phyloP scores from a whole-genome alignment of 2,329 filamentous ascomycete species.

The Penicillium crustosum region DNA sequence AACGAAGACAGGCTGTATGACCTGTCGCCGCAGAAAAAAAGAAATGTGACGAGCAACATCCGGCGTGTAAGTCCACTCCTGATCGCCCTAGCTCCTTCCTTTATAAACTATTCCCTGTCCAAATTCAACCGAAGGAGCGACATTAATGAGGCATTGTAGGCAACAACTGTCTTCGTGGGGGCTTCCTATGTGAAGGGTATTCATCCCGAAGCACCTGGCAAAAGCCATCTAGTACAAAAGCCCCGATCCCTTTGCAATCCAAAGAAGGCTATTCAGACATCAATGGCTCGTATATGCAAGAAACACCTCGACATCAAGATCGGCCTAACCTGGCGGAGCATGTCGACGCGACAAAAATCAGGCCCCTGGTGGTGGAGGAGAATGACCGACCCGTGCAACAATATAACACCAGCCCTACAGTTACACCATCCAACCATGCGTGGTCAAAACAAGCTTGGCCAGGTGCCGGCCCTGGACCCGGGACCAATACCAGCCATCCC shows the following conservation, averaged over 20 bases:
- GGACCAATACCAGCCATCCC: constrained; percentile 30
- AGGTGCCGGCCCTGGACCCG: constrained; percentile 6
- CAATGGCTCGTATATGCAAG: constrained; percentile 39
- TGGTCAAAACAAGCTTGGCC: constrained; percentile 46
- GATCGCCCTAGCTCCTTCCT: constrained; percentile 5
- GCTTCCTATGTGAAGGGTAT: constrained; percentile 90
- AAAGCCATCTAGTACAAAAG: constrained; percentile 69
- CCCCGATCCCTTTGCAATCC: constrained; percentile 74
- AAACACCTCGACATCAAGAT: constrained; percentile 41
- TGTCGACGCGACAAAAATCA: constrained; percentile 47
- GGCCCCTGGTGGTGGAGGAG: constrained; percentile 50
- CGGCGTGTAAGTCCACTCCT: constrained; percentile 68
- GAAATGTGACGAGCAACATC: constrained; percentile 94
- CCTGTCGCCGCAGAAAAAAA: constrained; percentile 92
- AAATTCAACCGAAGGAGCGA: constrained; percentile 4
- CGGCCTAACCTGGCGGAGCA: constrained; percentile 37
- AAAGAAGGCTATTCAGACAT: constrained; percentile 63
- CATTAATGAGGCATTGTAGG: constrained; percentile 50
- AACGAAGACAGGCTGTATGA: constrained; percentile 93
- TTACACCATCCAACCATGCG: constrained; percentile 32
- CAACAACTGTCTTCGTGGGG: constrained; percentile 86
- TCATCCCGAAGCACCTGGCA: constrained; percentile 75
- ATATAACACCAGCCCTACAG: constrained; percentile 44
- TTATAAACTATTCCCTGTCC: constrained; percentile 12
- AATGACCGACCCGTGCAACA: constrained; percentile 39